Evolutionary conservation across 2,329 filamentous ascomycete species (phyloP), one percentile per base, ranked within the genome.

Genomic region (Colletotrichum lindemuthianum): DNA sequence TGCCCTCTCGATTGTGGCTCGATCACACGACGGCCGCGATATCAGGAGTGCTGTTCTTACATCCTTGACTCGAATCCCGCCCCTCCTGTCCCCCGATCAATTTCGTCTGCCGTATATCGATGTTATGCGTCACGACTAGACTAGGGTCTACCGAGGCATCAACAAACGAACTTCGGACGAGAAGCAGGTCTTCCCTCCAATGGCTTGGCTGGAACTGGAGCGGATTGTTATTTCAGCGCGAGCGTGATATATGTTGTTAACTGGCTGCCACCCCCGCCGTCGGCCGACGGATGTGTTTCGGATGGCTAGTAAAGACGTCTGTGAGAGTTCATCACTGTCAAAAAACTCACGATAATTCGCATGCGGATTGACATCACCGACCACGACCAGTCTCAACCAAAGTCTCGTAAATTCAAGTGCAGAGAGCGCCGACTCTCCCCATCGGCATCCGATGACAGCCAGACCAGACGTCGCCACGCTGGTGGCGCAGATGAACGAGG

Each of bases 401-500:
- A 13, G 2, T n/a, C 40, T 10, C 6, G 9, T 6, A 7, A 34
- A 13, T 33, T 13, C 10, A n/a, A 16, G 45, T 51, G n/a, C 33
- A 24, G 57, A 56, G 51, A 56, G 47, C 8, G 2, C n/a, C 32
- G 43, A n/a, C 45, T 60, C 45, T 61, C 57, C 39, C 10, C 15
- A 55, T 11, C 9, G 16, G 8, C 50, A 50, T 36, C 40, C 45
- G 50, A 66, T 65, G 63, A 52, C 66, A 34, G 56, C 41, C 61
- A 72, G 63, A 34, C 69, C 74, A 69, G 75, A 79, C 60, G 75
- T 81, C 63, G 72, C 76, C 12, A 66, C 72, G 47, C 77, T 82
- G 50, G 75, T 81, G 67, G 70, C 75, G 65, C 76, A 80, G 69
- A 79, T 82, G 78, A 77, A 76, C 66, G 76, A 80, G 57, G 80